Conservation (phyloP, 495 filamentous ascomycete genomes). For the Neurospora sp. region DNA sequence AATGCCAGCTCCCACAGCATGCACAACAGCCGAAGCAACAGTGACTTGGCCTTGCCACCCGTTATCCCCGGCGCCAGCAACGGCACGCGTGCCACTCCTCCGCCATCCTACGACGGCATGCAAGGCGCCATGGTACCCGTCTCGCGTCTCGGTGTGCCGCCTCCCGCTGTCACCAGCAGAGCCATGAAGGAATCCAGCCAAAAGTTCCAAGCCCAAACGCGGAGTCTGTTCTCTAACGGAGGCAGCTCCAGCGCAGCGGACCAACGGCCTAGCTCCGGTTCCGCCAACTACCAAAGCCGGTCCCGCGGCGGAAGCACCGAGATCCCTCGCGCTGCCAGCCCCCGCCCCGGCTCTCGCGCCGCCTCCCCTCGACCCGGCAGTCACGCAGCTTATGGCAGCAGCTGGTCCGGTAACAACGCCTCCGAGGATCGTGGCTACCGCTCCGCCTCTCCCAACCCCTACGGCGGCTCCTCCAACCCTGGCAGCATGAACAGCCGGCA, state of each 20-base stretch:
- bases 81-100: slow-evolving; percentile 58
- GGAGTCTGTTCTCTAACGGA: slow-evolving; percentile 52
- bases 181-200: slow-evolving; percentile 91
- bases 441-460: slow-evolving; percentile 43
- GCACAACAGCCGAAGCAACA: background rate
- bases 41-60: slow-evolving; percentile 34
- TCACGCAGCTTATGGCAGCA: background rate
- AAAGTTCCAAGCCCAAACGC: slow-evolving; percentile 72
- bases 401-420: slow-evolving; percentile 8
- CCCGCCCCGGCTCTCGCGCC: slow-evolving; percentile 33
- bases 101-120: slow-evolving; percentile 75
- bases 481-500: background rate
- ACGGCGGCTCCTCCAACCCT: slow-evolving; percentile 21
- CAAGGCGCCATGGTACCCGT: slow-evolving; percentile 66
- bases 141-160: slow-evolving; percentile 73
- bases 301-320: slow-evolving; percentile 33
- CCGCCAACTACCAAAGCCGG: slow-evolving; percentile 6
- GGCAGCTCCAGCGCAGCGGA: slow-evolving; percentile 13
- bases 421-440: slow-evolving; percentile 20
- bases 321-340: slow-evolving; percentile 40
- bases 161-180: slow-evolving; percentile 81
- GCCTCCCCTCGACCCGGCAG: background rate
- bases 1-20: slow-evolving; percentile 17
- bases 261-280: slow-evolving; percentile 37
- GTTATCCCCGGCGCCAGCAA: slow-evolving; percentile 34